These are phyloP conservation scores for Colletotrichum shisoi DNA, from an alignment of 2,329 filamentous ascomycete genomes.

Conservation along the genomic window DNA sequence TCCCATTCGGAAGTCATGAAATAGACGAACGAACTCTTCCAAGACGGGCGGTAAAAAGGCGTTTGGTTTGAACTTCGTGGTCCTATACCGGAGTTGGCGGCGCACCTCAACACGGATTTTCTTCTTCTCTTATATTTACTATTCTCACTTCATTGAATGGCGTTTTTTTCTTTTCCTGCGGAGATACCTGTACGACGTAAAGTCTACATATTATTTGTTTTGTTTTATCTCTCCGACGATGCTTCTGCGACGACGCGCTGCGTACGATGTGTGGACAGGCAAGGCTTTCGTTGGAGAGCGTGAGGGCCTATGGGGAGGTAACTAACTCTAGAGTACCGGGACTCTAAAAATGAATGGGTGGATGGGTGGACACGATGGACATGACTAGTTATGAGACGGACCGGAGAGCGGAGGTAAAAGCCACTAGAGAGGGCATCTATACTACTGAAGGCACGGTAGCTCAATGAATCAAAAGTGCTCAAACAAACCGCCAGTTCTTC, in stretches of 20 bases:
- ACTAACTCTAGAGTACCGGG: neutral
- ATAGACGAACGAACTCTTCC: neutral
- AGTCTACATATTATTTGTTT: constrained; percentile 39
- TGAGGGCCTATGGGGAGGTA: neutral
- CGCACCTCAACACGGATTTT: constrained; percentile 6
- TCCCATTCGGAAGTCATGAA: constrained; percentile 38
- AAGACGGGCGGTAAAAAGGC: constrained; percentile 37
- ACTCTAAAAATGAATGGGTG: constrained; percentile 5
- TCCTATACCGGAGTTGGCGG: constrained; percentile 36
- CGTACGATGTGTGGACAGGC: constrained; percentile 20
- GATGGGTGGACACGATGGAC: neutral
- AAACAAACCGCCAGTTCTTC: neutral
- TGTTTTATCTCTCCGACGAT: constrained; percentile 24
- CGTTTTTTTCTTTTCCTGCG: constrained; percentile 37
- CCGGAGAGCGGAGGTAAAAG: constrained; percentile 21
- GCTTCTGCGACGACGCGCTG: constrained; percentile 8
- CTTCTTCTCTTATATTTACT: constrained; percentile 39
- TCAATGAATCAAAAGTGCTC: constrained; percentile 28
- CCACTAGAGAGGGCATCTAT: constrained; percentile 11
- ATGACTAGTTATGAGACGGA: constrained; percentile 29
- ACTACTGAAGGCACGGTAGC: constrained; percentile 16
- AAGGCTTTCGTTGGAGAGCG: constrained; percentile 21
- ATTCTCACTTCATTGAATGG: constrained; percentile 30
- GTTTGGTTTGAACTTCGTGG: constrained; percentile 19
- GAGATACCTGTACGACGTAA: constrained; percentile 39